Base-by-base conservation (phyloP, 495 filamentous ascomycete genomes). In the Penicillium chermesinum region DNA sequence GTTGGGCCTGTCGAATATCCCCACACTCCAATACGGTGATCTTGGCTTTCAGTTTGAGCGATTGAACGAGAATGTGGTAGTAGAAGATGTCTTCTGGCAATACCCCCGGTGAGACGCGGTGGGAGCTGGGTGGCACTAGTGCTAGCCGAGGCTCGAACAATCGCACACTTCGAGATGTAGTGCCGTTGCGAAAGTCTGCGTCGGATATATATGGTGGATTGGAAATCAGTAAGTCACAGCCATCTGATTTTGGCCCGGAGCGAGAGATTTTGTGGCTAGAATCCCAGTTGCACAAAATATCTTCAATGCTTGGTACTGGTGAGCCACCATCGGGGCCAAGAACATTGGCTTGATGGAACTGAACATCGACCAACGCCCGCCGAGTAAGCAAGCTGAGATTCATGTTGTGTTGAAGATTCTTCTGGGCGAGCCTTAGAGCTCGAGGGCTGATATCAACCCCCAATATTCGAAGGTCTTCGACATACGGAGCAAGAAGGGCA, bases 131-230 rank as follows among this genome's bases (percentile, higher is more conserved):
- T 3, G 87, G 91, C 0, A 96, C 86, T 6, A 97, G 67, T 4
- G 93, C 93, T 5, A 82, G 55, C 46, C 69, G 75, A 0, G 93
- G 93, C 66, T 98, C 93, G 61, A 78, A 87, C 15, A 78, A 79
- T 3, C 91, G 75, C 19, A 97, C 93, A 19, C 83, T 87, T 38
- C 85, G 79, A 0, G 75, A 69, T 0, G 86, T 89, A 0, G 72
- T 78, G 2, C 71, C 75, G 9, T 60, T 67, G 2, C 55, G 51
- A 53, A 86, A 94, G 1, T 72, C 70, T 0, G 42, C 14, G 0
- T 62, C 59, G 9, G 90, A 91, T 39, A 98, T 85, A 64, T 98
- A 97, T 0, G 93, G 93, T 9, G 93, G 93, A 64, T 98, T 98
- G 3, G 85, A 81, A 25, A 89, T 79, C 0, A 98, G 61, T n/a